A percentile compares a stretch with the other conserved stretches of the same genome.
Evolutionary conservation across 345 rosid species (phyloP).

Genomic region (Passiflora organensis): DNA sequence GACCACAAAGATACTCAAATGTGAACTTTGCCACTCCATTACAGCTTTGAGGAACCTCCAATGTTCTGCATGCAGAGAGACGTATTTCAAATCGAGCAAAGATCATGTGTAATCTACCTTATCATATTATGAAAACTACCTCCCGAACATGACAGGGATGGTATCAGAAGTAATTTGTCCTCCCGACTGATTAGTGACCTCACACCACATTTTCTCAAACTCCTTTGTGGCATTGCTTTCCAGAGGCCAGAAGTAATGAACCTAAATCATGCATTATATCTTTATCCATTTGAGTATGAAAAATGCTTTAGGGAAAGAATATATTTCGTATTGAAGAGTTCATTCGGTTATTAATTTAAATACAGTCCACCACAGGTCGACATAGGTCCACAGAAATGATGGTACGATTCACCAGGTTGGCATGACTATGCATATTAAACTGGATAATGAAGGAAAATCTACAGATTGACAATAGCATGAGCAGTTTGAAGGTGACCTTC

Average conservation of each 20-base stretch:
- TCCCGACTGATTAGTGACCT: constrained; percentile 48
- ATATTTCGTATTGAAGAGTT: constrained; percentile 1
- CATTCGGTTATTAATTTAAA: background rate
- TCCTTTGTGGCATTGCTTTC: constrained; percentile 37
- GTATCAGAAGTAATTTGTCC: constrained; percentile 54
- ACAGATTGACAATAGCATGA: too few species aligned
- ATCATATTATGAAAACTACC: constrained; percentile 37
- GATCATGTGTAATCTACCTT: background rate
- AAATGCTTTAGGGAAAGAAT: constrained; percentile 1
- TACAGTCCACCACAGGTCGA: background rate
- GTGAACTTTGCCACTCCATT: constrained; percentile 73
- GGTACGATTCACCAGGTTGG: background rate
- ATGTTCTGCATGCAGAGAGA: constrained; percentile 37
- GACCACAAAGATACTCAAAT: constrained; percentile 80
- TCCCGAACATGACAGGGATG: constrained; percentile 89
- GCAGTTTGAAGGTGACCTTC: too few species aligned
- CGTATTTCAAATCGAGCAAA: background rate
- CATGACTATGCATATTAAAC: too few species aligned
- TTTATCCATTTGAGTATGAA: constrained; percentile 15
- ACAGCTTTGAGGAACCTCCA: constrained; percentile 84
- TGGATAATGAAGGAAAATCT: too few species aligned
- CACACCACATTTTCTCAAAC: constrained; percentile 64
- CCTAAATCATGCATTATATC: constrained; percentile 38
- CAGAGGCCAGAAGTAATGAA: constrained; percentile 72
- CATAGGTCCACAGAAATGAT: background rate